Evolutionary conservation across 257 asterid species (phyloP).

Genomic region (Mentha longifolia): DNA sequence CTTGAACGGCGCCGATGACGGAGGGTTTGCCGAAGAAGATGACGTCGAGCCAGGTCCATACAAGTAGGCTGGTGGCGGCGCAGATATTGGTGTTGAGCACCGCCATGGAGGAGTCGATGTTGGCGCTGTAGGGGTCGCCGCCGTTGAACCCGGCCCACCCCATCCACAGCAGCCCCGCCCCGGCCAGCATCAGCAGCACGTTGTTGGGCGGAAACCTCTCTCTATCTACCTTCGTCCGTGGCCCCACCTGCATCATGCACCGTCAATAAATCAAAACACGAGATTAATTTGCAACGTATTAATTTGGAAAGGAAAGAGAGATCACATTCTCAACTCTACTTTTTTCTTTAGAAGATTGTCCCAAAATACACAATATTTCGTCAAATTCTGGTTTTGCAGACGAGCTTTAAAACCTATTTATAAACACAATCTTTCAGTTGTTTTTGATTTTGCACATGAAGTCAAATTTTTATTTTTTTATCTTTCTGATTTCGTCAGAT

Average conservation of each 20-base stretch:
- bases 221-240: conserved; percentile 51
- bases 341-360: too few species aligned
- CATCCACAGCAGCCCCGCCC: conserved; percentile 77
- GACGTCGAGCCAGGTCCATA: conserved; percentile 79
- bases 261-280: not conserved
- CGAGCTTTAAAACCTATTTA: too few species aligned
- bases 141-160: conserved; percentile 87
- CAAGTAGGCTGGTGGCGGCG: conserved; percentile 77
- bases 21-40: conserved; percentile 65
- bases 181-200: conserved; percentile 57
- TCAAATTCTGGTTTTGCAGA: too few species aligned
- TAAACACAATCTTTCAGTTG: too few species aligned
- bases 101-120: conserved; percentile 71
- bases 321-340: too few species aligned
- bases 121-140: conserved; percentile 73
- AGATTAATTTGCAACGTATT: too few species aligned
- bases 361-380: too few species aligned
- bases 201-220: conserved; percentile 74
- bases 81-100: conserved; percentile 75
- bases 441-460: too few species aligned
- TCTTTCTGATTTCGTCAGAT: too few species aligned
- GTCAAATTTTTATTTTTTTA: too few species aligned
- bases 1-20: conserved; percentile 72
- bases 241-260: conserved; percentile 55
- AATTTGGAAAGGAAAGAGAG: too few species aligned